A percentile compares a stretch with the other conserved stretches of the same genome.
These are phyloP conservation scores for Xylariaceae sp. DNA, from an alignment of 2,329 filamentous ascomycete genomes.

Conservation along the genomic window DNA sequence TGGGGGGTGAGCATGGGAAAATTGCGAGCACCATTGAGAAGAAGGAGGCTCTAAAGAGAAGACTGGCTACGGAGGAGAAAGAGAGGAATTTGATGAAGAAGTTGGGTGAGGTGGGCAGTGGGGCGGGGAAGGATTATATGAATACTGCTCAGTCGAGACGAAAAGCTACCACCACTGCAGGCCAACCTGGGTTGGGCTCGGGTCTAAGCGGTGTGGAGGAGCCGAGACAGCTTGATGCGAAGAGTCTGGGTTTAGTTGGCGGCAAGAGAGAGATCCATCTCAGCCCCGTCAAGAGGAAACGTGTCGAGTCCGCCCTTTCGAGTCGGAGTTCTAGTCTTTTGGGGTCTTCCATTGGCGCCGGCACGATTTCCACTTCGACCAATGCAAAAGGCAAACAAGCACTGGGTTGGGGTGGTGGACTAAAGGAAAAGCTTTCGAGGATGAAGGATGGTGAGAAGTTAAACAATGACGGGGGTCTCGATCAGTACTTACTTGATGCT, in stretches of 20 bases:
- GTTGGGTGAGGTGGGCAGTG: constrained; percentile 61
- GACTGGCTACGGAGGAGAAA: constrained; percentile 64
- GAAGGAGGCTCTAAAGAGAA: constrained; percentile 64
- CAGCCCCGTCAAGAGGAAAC: constrained; percentile 61
- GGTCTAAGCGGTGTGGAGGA: constrained; percentile 22
- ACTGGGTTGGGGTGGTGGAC: constrained; percentile 56
- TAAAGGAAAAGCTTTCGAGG: constrained; percentile 55
- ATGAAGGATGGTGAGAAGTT: constrained; percentile 62
- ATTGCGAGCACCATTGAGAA: constrained; percentile 58
- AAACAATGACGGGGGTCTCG: not conserved
- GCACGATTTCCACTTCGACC: not conserved
- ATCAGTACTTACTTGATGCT: not conserved
- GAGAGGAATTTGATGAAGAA: constrained; percentile 70
- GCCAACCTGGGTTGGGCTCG: not conserved
- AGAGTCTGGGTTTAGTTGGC: constrained; percentile 42
- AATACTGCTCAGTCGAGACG: constrained; percentile 31
- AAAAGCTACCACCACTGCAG: constrained; percentile 1
- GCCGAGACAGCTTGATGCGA: constrained; percentile 41
- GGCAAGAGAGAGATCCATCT: constrained; percentile 50
- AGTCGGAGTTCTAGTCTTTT: constrained; percentile 15
- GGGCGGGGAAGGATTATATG: constrained; percentile 72
- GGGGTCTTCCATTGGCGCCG: not conserved
- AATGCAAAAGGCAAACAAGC: constrained; percentile 13
- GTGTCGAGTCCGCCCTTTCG: constrained; percentile 48
- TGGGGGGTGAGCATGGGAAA: constrained; percentile 35